Evolutionary conservation across 2,329 filamentous ascomycete species (phyloP).

Genomic region (Pyrenophora graminea): DNA sequence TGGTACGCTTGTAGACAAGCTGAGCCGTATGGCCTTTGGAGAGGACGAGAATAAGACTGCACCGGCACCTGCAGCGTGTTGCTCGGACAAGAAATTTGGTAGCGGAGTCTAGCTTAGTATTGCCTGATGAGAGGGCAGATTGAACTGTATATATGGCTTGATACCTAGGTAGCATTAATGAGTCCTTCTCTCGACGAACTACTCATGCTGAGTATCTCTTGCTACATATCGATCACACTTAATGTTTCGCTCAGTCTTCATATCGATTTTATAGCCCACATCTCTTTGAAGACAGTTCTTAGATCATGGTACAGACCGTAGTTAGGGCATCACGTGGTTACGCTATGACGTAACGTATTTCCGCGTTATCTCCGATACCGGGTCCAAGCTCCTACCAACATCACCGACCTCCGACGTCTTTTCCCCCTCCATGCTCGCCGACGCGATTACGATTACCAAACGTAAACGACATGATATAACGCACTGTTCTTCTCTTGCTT

Average conservation of each 20-base stretch:
- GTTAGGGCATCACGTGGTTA: background rate
- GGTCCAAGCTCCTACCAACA: slow-evolving; percentile 20
- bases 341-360: slow-evolving; percentile 2
- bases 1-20: slow-evolving; percentile 53
- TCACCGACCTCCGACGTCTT: slow-evolving; percentile 4
- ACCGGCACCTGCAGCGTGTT: slow-evolving; percentile 18
- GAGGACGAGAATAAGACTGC: slow-evolving; percentile 31
- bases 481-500: background rate
- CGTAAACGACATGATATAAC: slow-evolving; percentile 12
- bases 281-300: too few species aligned
- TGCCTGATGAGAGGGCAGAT: background rate
- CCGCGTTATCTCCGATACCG: slow-evolving; percentile 5
- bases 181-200: background rate
- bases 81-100: slow-evolving; percentile 25
- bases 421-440: slow-evolving; percentile 6
- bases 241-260: too few species aligned
- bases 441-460: background rate
- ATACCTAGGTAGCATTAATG: background rate
- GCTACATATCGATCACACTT: too few species aligned
- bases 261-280: too few species aligned
- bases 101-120: slow-evolving; percentile 14
- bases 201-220: too few species aligned
- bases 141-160: background rate
- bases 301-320: background rate
- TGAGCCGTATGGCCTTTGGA: slow-evolving; percentile 56